Percentiles rank a stretch among this genome's conserved stretches.
These are phyloP conservation scores for Aspergillus pseudonomiae DNA, from an alignment of 2,329 filamentous ascomycete species.

Conservation along the genomic window DNA sequence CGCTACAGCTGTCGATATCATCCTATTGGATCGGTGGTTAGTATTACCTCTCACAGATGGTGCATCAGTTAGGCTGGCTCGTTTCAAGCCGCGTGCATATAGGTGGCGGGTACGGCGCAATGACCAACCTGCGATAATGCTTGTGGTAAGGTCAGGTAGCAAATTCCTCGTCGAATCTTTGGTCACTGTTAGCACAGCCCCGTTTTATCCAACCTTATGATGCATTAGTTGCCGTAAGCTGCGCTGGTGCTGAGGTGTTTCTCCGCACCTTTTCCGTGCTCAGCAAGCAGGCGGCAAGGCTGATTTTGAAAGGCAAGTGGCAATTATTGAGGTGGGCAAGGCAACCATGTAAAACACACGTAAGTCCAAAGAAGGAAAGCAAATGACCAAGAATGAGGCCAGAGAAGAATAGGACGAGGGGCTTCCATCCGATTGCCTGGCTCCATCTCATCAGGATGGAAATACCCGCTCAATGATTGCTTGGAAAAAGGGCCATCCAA, in stretches of 20 bases:
- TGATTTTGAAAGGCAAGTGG: background rate
- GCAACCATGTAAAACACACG: background rate
- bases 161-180: conserved; percentile 9
- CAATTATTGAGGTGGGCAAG: background rate
- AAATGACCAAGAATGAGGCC: background rate
- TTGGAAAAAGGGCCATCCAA: background rate
- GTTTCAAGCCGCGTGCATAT: too few species aligned
- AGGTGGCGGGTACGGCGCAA: too few species aligned
- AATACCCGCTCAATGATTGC: too few species aligned
- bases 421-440: background rate
- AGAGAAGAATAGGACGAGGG: background rate
- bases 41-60: too few species aligned
- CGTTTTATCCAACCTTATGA: background rate
- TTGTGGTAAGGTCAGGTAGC: background rate
- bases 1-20: background rate
- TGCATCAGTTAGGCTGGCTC: too few species aligned
- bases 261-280: background rate
- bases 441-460: background rate
- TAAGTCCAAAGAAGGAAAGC: background rate
- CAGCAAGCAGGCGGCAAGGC: background rate
- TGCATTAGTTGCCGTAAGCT: background rate
- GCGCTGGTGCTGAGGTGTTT: background rate
- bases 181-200: conserved; percentile 1
- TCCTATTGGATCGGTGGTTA: background rate
- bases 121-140: conserved; percentile 7